Percentiles rank a stretch among this genome's conserved stretches.
Conservation (phyloP, 805 yeast genomes). For the Ogataea trehalophila region DNA sequence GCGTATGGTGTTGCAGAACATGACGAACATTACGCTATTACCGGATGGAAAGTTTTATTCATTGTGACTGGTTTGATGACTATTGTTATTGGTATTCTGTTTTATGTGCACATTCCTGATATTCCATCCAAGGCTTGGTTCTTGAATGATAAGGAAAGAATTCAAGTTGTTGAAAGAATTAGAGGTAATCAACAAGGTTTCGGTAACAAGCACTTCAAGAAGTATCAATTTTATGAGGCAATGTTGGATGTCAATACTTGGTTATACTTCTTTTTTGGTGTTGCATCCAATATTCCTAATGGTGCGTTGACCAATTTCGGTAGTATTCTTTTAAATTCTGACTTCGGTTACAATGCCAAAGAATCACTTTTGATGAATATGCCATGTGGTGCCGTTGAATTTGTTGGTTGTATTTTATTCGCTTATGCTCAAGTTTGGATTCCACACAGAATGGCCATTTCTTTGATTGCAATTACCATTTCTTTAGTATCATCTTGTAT, state of each 20-base stretch:
- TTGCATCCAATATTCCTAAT: slow-evolving; percentile 27
- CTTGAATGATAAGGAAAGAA: slow-evolving; percentile 31
- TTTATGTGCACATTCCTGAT: slow-evolving; percentile 51
- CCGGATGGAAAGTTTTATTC: slow-evolving; percentile 58
- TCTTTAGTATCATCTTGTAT: slow-evolving; percentile 26
- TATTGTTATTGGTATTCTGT: slow-evolving; percentile 42
- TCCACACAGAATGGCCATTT: slow-evolving; percentile 22
- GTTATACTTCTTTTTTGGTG: slow-evolving; percentile 32
- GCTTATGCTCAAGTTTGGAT: slow-evolving; percentile 24
- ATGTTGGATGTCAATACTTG: slow-evolving; percentile 34
- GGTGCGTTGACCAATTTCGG: slow-evolving; percentile 44
- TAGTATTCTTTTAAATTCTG: neutral
- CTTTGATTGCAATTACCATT: slow-evolving; percentile 13
- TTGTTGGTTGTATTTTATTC: slow-evolving; percentile 30
- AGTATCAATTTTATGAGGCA: slow-evolving; percentile 25
- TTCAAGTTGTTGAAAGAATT: slow-evolving; percentile 30
- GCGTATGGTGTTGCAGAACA: slow-evolving; percentile 48
- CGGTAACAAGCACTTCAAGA: slow-evolving; percentile 26
- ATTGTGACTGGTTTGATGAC: slow-evolving; percentile 59
- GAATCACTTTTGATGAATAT: slow-evolving; percentile 19
- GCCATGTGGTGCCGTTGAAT: slow-evolving; percentile 27
- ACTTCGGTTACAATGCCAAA: slow-evolving; percentile 7
- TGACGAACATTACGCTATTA: slow-evolving; percentile 35
- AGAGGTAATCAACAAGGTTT: slow-evolving; percentile 18
- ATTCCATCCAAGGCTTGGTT: slow-evolving; percentile 43